Evolutionary conservation across 75 land plant genomes (phyloP), one percentile per base, ranked within the genome.

Genomic region (Isoetes taiwanensis): DNA sequence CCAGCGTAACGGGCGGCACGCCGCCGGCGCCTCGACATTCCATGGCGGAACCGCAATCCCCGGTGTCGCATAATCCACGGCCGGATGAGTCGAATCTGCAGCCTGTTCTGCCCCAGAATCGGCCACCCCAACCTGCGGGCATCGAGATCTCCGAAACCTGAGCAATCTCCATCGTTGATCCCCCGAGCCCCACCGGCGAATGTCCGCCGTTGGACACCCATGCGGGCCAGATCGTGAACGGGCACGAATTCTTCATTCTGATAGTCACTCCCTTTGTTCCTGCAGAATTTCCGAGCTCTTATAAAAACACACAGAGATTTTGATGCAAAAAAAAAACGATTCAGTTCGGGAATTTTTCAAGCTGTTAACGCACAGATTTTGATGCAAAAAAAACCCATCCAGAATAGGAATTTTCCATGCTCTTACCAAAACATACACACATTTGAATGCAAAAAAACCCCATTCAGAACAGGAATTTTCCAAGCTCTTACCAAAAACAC

Each of bases 51-150:
- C 50, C 50, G 23, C 50, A 46, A 23, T 46, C 50, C 25, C 50
- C 50, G 6, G 50, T 46, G 8, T 46, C 50, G 16, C 50, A 46
- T 19, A 5, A 3, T n/a, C 50, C 50, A n/a, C 50, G 6, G 50
- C 25, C 25, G 50, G 8, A 6, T 6, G 25, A 19, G n/a, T 19
- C 19, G 23, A 46, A 46, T 8, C 16, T 5, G 50, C 50, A 46
- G 50, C 50, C 50, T 5, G 50, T 46, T 19, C 50, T 19, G 5
- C 50, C 50, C 50, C 50, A 46, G 50, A 46, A 46, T 46, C 50
- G 6, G 50, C 50, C 50, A 46, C 50, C 50, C 50, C 50, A 46
- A 4, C 50, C 50, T 8, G 50, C 16, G 23, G 50, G 50, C 21
- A 46, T 46, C 25, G 50, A 8, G 16, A 46, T 19, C n/a, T 46